Evolutionary conservation across 2,329 filamentous ascomycete species (phyloP).

Genomic region (Fusarium algeriense): DNA sequence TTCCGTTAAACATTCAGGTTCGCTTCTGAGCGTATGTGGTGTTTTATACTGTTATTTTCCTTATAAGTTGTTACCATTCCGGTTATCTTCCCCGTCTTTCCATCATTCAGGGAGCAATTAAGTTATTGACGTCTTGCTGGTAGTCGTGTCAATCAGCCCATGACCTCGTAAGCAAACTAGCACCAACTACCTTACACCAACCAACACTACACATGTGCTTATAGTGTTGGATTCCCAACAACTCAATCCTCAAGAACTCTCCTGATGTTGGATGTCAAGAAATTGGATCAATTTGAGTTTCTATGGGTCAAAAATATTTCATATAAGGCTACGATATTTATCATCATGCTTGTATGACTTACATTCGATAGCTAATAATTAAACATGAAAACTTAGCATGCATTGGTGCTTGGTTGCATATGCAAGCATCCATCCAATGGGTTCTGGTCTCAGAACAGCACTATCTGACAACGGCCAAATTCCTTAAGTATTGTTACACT

Average conservation of each 20-base stretch:
- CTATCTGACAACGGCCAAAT: neutral
- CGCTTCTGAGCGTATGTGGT: neutral
- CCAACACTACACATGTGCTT: constrained; percentile 3
- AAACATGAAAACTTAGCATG: neutral
- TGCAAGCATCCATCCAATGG: neutral
- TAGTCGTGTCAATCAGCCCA: constrained; percentile 30
- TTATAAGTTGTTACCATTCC: neutral
- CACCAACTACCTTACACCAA: neutral
- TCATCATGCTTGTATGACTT: neutral
- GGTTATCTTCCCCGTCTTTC: neutral
- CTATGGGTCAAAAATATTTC: neutral
- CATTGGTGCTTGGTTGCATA: neutral
- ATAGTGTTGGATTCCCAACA: constrained; percentile 18
- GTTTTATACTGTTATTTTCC: neutral
- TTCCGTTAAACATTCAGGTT: neutral
- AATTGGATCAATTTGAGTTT: neutral
- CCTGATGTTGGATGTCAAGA: neutral
- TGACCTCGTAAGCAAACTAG: constrained; percentile 22
- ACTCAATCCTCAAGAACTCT: neutral
- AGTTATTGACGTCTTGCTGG: constrained; percentile 6
- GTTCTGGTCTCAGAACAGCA: neutral
- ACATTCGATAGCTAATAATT: neutral
- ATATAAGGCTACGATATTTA: neutral
- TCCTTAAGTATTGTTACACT: constrained; percentile 7
- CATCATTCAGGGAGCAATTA: neutral